Percentiles rank a stretch among this genome's conserved stretches.
Evolutionary conservation across 305 asterid genomes (phyloP).

Genomic region (Withania somnifera): DNA sequence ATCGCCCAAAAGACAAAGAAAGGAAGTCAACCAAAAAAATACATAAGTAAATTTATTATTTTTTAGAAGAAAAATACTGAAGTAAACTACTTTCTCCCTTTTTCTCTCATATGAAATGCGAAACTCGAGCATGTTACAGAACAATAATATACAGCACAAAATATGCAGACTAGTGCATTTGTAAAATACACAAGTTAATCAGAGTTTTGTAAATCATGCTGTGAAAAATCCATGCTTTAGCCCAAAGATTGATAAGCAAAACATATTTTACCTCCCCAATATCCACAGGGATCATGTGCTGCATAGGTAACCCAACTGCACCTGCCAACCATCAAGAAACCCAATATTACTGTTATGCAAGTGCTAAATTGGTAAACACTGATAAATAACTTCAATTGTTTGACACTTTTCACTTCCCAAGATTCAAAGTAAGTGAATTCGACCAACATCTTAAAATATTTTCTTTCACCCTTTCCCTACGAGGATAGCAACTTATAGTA

Average conservation of each 20-base stretch:
- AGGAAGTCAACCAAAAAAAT: too few relatives aligned
- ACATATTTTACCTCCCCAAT: constrained; percentile 37
- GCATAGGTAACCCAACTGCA: too few relatives aligned
- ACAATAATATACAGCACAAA: neutral
- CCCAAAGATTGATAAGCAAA: neutral
- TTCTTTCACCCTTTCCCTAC: too few relatives aligned
- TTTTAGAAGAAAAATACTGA: neutral
- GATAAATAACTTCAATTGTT: neutral
- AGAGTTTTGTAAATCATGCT: neutral
- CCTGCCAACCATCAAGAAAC: neutral
- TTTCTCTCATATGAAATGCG: neutral
- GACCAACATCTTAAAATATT: too few relatives aligned
- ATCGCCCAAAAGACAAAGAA: too few relatives aligned
- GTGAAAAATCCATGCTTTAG: neutral
- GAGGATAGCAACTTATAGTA: too few relatives aligned
- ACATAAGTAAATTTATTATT: too few relatives aligned
- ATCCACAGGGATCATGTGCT: constrained; percentile 47
- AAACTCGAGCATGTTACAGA: neutral
- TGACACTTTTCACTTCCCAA: neutral
- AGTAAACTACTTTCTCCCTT: neutral
- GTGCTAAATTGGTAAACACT: neutral
- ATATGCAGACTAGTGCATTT: neutral
- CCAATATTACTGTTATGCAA: neutral
- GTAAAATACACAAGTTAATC: neutral
- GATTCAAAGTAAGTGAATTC: neutral